These are phyloP conservation scores for Triticum dicoccoides DNA, from an alignment of 176 grass and related monocot genomes.

Conservation along the genomic window DNA sequence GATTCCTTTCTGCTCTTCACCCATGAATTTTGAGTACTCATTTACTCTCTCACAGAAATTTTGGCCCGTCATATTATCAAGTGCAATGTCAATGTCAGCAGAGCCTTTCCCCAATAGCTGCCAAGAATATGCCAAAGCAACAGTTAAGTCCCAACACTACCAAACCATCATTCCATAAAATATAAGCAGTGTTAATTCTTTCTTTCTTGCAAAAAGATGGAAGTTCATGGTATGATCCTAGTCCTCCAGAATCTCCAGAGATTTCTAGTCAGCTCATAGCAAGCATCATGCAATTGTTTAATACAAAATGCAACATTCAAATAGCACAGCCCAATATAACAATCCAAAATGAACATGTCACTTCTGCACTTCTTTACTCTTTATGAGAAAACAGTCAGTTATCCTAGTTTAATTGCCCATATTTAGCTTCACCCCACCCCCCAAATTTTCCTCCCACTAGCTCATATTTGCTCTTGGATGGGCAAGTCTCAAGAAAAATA, in stretches of 20 bases:
- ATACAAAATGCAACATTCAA: background rate
- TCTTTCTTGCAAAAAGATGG: background rate
- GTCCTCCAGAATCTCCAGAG: background rate
- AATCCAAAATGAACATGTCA: background rate
- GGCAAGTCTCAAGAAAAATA: too few species aligned
- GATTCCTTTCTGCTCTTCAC: constrained; percentile 77
- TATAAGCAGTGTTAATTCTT: background rate
- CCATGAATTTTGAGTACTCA: constrained; percentile 55
- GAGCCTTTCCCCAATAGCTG: constrained; percentile 96
- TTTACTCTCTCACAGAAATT: constrained; percentile 96
- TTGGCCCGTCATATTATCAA: constrained; percentile 83
- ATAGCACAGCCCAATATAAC: background rate
- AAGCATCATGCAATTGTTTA: background rate
- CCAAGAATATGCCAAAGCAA: constrained; percentile 5
- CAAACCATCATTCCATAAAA: constrained; percentile 1
- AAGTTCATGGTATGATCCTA: background rate
- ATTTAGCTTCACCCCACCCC: too few species aligned
- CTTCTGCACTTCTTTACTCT: background rate
- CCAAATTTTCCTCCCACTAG: too few species aligned
- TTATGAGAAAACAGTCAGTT: background rate
- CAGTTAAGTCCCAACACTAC: background rate
- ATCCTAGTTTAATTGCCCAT: background rate
- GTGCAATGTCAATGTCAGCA: constrained; percentile 92
- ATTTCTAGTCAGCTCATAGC: background rate
- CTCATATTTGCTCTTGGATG: too few species aligned